These are phyloP conservation scores for Litchi chinensis DNA, from an alignment of 345 rosid genomes.

Conservation along the genomic window DNA sequence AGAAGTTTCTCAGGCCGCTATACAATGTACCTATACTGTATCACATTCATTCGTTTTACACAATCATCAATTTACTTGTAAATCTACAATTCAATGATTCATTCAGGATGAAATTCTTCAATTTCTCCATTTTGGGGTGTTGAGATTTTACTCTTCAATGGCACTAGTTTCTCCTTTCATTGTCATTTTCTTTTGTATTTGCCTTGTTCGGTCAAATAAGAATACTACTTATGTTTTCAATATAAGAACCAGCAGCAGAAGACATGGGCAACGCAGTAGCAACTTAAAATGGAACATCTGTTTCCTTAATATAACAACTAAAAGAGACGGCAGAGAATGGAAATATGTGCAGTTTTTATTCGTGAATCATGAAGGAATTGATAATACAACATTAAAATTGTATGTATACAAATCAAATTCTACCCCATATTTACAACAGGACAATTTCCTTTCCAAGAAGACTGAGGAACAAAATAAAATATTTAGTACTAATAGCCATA, in stretches of 20 bases:
- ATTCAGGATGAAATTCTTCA: background rate
- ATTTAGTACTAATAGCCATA: background rate
- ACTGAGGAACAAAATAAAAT: background rate
- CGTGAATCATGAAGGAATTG: background rate
- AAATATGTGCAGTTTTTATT: background rate
- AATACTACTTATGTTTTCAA: background rate
- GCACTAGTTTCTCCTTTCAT: background rate
- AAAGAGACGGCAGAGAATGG: background rate
- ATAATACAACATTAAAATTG: background rate
- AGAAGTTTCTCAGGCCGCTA: background rate
- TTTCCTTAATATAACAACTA: no score
- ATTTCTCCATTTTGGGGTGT: background rate
- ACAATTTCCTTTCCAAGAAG: no score
- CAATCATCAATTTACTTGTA: background rate
- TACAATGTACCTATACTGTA: background rate
- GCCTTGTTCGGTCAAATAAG: no score
- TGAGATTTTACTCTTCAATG: background rate
- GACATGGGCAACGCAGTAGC: background rate
- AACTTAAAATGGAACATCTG: no score
- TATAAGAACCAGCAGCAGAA: background rate
- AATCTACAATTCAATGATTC: background rate
- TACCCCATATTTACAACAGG: background rate
- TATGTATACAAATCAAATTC: background rate
- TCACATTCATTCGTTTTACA: slow-evolving; percentile 7
- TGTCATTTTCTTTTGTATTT: background rate